Percentiles rank a stretch among this genome's conserved stretches.
Conservation (phyloP, 257 asterid genomes). For the Nicotiana undulata region DNA sequence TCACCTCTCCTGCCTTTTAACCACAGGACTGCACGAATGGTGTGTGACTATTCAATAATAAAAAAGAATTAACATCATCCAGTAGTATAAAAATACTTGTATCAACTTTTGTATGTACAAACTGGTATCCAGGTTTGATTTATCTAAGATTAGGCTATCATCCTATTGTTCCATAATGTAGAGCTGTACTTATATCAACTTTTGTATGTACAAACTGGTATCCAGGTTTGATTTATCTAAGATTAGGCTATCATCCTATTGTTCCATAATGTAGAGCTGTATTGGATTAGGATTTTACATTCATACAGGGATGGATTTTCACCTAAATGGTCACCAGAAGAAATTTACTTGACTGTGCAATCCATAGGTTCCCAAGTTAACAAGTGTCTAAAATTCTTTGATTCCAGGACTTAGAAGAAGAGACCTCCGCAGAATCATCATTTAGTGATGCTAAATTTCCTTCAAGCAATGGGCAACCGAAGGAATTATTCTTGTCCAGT, state of each 20-base stretch:
- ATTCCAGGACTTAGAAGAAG: conserved; percentile 57
- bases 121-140: neutral
- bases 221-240: neutral
- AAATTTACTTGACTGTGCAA: neutral
- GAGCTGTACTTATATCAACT: neutral
- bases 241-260: neutral
- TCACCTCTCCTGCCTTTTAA: neutral
- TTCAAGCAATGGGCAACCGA: conserved; percentile 59
- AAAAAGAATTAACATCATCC: neutral
- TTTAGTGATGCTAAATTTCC: conserved; percentile 53
- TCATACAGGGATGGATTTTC: neutral
- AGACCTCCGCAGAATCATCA: conserved; percentile 41
- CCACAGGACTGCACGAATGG: neutral
- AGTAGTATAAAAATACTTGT: neutral
- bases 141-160: neutral
- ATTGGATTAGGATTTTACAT: neutral
- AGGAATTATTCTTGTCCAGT: conserved; percentile 78
- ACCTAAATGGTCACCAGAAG: neutral
- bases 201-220: neutral
- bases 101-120: neutral
- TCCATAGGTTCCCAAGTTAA: neutral
- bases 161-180: neutral
- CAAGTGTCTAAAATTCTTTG: neutral
- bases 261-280: neutral
- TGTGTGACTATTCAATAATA: neutral